A percentile compares a stretch with the other conserved stretches of the same genome.
Conservation (phyloP, 2,329 filamentous ascomycete species). For the Diaporthe ampelina region DNA sequence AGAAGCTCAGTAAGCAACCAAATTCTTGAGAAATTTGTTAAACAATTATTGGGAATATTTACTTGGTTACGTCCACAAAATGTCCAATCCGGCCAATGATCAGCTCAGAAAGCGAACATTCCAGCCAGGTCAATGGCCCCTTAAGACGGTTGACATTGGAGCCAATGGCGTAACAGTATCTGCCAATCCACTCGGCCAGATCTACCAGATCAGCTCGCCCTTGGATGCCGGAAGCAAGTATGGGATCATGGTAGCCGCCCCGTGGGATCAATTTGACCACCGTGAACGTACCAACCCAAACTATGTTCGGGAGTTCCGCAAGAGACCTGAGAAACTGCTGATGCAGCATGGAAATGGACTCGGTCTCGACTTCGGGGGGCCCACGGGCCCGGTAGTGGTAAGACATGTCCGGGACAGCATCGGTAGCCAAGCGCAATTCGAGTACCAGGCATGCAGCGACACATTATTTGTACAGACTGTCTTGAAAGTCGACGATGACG, state of each 20-base stretch:
- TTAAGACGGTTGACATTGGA: slow-evolving; percentile 42
- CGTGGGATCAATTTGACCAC: slow-evolving; percentile 44
- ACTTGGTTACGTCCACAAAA: not conserved
- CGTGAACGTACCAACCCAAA: slow-evolving; percentile 34
- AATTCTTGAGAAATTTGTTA: not conserved
- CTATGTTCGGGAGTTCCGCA: slow-evolving; percentile 43
- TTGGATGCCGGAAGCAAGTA: slow-evolving; percentile 20
- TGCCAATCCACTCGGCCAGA: slow-evolving; percentile 39
- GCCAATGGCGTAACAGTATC: slow-evolving; percentile 39
- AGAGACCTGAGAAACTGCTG: slow-evolving; percentile 39
- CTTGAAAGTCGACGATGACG: slow-evolving; percentile 33
- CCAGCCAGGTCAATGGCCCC: not conserved
- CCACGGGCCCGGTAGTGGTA: slow-evolving; percentile 24
- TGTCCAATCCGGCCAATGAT: not conserved
- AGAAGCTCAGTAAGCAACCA: not conserved
- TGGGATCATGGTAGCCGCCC: slow-evolving; percentile 43
- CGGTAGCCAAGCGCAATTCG: slow-evolving; percentile 32
- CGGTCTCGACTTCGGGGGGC: slow-evolving; percentile 23
- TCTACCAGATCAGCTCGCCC: slow-evolving; percentile 38
- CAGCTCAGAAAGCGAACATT: slow-evolving; percentile 27
- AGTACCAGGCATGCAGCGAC: not conserved
- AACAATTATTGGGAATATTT: not conserved
- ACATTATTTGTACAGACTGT: slow-evolving; percentile 20
- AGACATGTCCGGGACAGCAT: slow-evolving; percentile 27
- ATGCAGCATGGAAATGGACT: not conserved